Evolutionary conservation across 2,329 filamentous ascomycete genomes (phyloP).

Genomic region (Ascochyta pisi): DNA sequence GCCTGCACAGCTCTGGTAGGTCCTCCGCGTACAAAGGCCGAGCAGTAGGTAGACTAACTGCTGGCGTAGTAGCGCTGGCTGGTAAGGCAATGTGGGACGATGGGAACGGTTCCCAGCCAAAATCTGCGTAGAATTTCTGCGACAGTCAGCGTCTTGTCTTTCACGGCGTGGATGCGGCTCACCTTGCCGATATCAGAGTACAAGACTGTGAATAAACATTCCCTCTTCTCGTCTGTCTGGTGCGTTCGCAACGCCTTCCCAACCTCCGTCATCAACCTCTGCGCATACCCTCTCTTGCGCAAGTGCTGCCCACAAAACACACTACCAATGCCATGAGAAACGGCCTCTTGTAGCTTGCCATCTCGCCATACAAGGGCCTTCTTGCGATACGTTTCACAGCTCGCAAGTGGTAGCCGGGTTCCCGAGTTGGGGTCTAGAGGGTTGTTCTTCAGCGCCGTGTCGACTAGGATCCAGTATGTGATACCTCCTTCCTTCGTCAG

Average conservation of each 20-base stretch:
- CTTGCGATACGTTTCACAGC: conserved; percentile 65
- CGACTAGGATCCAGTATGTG: conserved; percentile 67
- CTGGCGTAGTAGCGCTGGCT: conserved; percentile 5
- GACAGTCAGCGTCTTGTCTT: conserved; percentile 70
- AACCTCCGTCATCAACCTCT: conserved; percentile 77
- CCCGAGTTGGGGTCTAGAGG: conserved; percentile 46
- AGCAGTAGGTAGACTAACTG: conserved; percentile 31
- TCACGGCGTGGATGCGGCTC: conserved; percentile 60
- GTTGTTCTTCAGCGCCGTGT: conserved; percentile 48
- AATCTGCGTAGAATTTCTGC: conserved; percentile 77
- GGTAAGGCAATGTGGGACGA: conserved; percentile 69
- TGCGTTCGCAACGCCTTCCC: conserved; percentile 61
- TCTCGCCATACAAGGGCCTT: conserved; percentile 54
- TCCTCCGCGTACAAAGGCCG: conserved; percentile 64
- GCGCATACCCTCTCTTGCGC: conserved; percentile 77
- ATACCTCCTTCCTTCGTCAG: conserved; percentile 63
- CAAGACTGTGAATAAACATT: conserved; percentile 74
- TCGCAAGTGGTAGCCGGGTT: conserved; percentile 58
- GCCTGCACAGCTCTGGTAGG: conserved; percentile 66
- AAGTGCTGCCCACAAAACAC: conserved; percentile 76
- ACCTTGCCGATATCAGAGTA: conserved; percentile 82
- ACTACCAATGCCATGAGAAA: conserved; percentile 77
- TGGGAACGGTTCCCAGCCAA: conserved; percentile 78
- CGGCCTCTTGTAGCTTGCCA: conserved; percentile 61
- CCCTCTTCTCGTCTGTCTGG: conserved; percentile 52